Conservation (phyloP, 768 basidiomycete species). For the Mycena galopus region DNA sequence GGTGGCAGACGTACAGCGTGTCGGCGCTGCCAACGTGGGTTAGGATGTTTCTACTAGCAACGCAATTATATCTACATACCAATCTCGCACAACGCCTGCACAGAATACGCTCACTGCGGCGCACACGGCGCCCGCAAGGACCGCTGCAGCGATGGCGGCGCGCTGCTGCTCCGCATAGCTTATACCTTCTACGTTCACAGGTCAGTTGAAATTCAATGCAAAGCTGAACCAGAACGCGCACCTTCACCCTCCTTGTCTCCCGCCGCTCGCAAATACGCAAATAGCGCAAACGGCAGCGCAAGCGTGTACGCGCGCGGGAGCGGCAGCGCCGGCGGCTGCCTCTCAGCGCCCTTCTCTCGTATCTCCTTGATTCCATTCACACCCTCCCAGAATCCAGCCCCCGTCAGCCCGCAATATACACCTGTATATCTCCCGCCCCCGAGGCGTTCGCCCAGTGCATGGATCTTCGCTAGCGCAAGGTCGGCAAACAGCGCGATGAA, state of each 20-base stretch:
- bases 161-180: conserved; percentile 36
- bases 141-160: conserved; percentile 33
- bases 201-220: background rate
- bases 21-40: conserved; percentile 20
- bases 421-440: conserved; percentile 49
- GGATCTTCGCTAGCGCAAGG: conserved; percentile 23
- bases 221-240: background rate
- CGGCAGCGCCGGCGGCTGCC: conserved; percentile 48
- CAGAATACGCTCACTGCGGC: conserved; percentile 35
- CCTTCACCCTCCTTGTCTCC: conserved; percentile 33
- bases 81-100: conserved; percentile 33
- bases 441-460: conserved; percentile 32
- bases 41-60: background rate
- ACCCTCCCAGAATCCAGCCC: conserved; percentile 60
- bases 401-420: conserved; percentile 70
- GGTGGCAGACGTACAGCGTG: conserved; percentile 34
- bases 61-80: background rate
- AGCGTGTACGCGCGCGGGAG: conserved; percentile 74
- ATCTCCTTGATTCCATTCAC: conserved; percentile 52
- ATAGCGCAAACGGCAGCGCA: conserved; percentile 84
- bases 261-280: conserved; percentile 91
- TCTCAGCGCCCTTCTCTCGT: conserved; percentile 22
- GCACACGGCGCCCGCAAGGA: conserved; percentile 33
- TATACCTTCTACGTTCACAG: conserved; percentile 24
- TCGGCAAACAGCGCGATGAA: conserved; percentile 43